Conservation (phyloP, 257 asterid species). For the Ligustrum vulgare region DNA sequence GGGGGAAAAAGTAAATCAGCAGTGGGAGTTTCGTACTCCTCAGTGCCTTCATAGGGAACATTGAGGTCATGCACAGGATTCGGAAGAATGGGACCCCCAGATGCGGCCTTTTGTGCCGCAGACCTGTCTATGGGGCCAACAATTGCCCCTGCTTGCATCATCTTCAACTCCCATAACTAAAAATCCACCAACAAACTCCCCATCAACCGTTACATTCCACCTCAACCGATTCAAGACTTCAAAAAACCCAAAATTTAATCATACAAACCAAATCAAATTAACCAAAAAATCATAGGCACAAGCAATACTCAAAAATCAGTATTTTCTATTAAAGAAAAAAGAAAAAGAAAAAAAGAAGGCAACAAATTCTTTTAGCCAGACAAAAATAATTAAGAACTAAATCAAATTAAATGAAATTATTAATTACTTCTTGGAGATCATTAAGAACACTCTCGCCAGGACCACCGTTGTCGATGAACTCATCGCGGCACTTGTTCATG, state of each 20-base stretch:
- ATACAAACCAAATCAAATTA: conserved; percentile 15
- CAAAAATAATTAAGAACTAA: neutral
- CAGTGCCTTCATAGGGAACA: conserved; percentile 90
- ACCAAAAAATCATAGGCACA: neutral
- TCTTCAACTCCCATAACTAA: conserved; percentile 88
- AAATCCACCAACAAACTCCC: conserved; percentile 10
- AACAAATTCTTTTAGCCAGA: neutral
- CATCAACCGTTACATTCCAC: conserved; percentile 26
- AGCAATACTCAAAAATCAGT: neutral
- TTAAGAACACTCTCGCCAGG: conserved; percentile 82
- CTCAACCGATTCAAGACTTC: conserved; percentile 27
- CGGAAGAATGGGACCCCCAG: conserved; percentile 62
- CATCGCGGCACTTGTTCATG: conserved; percentile 82
- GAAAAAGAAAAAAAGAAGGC: neutral
- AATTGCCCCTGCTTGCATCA: conserved; percentile 91
- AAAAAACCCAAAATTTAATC: conserved; percentile 27
- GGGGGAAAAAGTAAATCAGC: conserved; percentile 96
- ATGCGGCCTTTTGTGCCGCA: conserved; percentile 38
- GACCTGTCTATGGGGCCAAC: conserved; percentile 84
- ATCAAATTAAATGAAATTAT: conserved; percentile 13
- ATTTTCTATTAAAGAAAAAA: neutral
- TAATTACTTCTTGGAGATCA: conserved; percentile 94
- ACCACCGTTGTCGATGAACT: conserved; percentile 74
- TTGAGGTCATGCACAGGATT: conserved; percentile 89
- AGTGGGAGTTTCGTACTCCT: conserved; percentile 97